phyloP scores from a whole-genome alignment of 176 grass and related monocot genomes.

The Guadua angustifolia region DNA sequence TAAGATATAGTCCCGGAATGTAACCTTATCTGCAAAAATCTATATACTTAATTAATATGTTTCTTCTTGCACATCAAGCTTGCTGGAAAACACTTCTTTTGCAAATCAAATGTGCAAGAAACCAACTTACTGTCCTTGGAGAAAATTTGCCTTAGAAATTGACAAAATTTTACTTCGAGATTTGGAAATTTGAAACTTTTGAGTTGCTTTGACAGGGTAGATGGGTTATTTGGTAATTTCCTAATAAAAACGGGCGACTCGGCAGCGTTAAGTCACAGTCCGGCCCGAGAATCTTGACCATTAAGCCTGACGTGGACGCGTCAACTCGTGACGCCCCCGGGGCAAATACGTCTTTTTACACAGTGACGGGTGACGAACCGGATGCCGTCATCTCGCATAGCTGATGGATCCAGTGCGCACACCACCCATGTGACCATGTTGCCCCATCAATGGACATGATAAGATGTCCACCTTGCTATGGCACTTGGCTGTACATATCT shows the following conservation, averaged over 20 bases:
- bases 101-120: background rate
- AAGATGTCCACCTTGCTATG: background rate
- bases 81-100: no score
- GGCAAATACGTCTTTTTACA: constrained; percentile 25
- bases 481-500: background rate
- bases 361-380: constrained; percentile 48
- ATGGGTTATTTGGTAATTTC: constrained; percentile 32
- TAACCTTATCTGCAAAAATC: background rate
- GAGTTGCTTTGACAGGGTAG: background rate
- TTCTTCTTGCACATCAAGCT: background rate
- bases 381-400: constrained; percentile 52
- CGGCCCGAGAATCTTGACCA: constrained; percentile 35
- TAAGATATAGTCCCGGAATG: background rate
- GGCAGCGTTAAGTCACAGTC: constrained; percentile 29
- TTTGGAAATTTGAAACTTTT: background rate
- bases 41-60: background rate
- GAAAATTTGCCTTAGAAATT: background rate
- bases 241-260: background rate
- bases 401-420: constrained; percentile 31
- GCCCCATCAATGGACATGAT: background rate
- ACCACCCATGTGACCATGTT: background rate
- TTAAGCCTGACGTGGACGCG: constrained; percentile 37
- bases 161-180: background rate
- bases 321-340: background rate
- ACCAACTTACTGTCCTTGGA: background rate